Evolutionary conservation across 306 rosid species (phyloP).

Genomic region (Sicyos edulis): DNA sequence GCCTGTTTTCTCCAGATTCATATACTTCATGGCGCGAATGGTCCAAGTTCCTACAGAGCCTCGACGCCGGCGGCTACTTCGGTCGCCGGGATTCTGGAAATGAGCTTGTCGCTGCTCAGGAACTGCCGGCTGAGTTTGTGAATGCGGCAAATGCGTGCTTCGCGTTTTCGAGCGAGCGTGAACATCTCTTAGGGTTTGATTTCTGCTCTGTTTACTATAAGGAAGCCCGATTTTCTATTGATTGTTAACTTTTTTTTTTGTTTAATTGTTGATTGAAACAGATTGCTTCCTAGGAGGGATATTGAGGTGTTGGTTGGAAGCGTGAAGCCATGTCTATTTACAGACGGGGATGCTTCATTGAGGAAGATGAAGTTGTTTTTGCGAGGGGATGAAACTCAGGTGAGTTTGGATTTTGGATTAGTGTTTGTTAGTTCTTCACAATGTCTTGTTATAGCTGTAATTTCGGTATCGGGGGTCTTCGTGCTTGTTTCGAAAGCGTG

Average conservation of each 20-base stretch:
- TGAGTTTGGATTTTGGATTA: conserved; percentile 29
- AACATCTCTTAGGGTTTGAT: conserved; percentile 52
- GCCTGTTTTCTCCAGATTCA: conserved; percentile 6
- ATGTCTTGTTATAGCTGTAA: background rate
- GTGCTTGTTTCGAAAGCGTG: background rate
- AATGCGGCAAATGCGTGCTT: conserved; percentile 49
- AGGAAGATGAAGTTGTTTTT: conserved; percentile 50
- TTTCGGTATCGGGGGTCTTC: background rate
- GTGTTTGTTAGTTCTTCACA: background rate
- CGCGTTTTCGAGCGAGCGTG: conserved; percentile 54
- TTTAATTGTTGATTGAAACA: conserved; percentile 16
- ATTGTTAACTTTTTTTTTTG: background rate
- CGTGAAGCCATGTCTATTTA: conserved; percentile 57
- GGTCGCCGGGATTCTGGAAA: conserved; percentile 16
- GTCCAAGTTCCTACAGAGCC: conserved; percentile 40
- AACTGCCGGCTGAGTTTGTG: conserved; percentile 30
- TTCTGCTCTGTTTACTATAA: background rate
- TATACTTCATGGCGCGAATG: conserved; percentile 54
- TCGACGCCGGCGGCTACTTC: conserved; percentile 46
- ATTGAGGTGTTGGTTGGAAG: conserved; percentile 48
- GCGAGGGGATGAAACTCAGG: conserved; percentile 33
- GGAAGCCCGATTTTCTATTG: background rate
- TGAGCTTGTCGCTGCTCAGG: conserved; percentile 24
- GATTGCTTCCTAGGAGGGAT: conserved; percentile 70
- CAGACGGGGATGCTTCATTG: conserved; percentile 35